phyloP scores from a whole-genome alignment of 768 basidiomycete species.

The Collybiopsis confluens region DNA sequence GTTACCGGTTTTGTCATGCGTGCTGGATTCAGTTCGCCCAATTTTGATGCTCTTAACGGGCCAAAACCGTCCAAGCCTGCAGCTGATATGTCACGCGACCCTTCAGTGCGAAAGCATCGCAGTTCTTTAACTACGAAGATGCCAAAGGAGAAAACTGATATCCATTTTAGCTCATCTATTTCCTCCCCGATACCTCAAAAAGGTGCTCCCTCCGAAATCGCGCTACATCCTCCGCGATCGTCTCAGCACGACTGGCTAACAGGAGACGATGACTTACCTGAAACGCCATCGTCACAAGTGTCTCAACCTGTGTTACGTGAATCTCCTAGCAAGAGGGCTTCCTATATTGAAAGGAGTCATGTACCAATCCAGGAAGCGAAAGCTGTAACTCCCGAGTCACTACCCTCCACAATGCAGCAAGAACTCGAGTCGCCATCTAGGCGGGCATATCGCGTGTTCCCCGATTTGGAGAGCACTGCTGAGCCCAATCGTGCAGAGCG shows the following conservation, averaged over 20 bases:
- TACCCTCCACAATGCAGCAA: constrained; percentile 33
- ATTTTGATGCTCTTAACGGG: constrained; percentile 4
- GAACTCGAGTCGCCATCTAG: constrained; percentile 30
- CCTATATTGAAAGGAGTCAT: constrained; percentile 50
- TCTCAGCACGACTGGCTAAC: constrained; percentile 57
- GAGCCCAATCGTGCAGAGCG: constrained; percentile 6
- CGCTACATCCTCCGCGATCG: constrained; percentile 9
- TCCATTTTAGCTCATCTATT: constrained; percentile 7
- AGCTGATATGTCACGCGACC: constrained; percentile 29
- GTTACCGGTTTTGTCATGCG: constrained; percentile 52
- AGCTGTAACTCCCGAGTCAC: constrained; percentile 16
- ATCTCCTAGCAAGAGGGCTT: constrained; percentile 70
- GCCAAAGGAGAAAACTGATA: neutral
- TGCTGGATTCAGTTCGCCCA: constrained; percentile 18
- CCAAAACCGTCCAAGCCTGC: constrained; percentile 8
- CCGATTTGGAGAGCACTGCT: constrained; percentile 11
- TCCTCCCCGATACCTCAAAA: constrained; percentile 4
- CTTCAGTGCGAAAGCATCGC: constrained; percentile 45
- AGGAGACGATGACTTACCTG: constrained; percentile 47
- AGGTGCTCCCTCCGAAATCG: constrained; percentile 7
- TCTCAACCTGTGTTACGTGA: constrained; percentile 55
- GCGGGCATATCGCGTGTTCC: constrained; percentile 22
- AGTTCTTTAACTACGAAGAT: constrained; percentile 45
- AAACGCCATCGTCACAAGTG: constrained; percentile 15
- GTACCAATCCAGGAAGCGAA: constrained; percentile 35